Evolutionary conservation across 768 basidiomycete genomes (phyloP).

Genomic region (Auricularia auricula-judae): DNA sequence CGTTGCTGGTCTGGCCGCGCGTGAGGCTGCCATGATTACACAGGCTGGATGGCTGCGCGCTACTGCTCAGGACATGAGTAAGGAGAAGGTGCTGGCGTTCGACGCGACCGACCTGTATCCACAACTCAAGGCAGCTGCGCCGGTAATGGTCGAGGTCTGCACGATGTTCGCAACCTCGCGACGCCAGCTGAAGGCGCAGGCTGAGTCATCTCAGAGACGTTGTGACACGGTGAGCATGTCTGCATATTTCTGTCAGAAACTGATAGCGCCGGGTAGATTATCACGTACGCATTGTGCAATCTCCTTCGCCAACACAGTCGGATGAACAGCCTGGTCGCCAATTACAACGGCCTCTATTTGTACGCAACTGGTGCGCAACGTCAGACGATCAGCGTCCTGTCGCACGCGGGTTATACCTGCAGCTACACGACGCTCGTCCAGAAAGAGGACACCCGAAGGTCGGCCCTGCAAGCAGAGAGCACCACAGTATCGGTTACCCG

Average conservation of each 20-base stretch:
- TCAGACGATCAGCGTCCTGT: slow-evolving; percentile 20
- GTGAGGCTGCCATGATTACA: background rate
- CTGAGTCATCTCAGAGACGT: no score
- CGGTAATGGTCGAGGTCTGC: background rate
- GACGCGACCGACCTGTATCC: background rate
- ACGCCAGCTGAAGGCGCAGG: background rate
- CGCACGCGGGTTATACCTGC: slow-evolving; percentile 18
- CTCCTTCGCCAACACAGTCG: slow-evolving; percentile 23
- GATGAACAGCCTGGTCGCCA: slow-evolving; percentile 18
- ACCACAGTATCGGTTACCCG: background rate
- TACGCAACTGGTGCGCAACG: slow-evolving; percentile 24
- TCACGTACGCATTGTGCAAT: slow-evolving; percentile 11
- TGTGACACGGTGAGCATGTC: no score
- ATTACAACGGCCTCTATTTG: slow-evolving; percentile 20
- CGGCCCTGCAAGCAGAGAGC: background rate
- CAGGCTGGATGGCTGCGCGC: background rate
- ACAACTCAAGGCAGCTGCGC: background rate
- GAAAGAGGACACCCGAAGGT: background rate
- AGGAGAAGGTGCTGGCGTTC: background rate
- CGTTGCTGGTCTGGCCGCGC: background rate
- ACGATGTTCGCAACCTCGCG: background rate
- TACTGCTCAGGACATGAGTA: background rate
- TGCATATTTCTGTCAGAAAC: no score
- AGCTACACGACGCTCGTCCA: slow-evolving; percentile 20
- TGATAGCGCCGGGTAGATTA: slow-evolving; percentile 11